Base-by-base conservation (phyloP, 495 filamentous ascomycete genomes). In the Penicillium pancosmium region DNA sequence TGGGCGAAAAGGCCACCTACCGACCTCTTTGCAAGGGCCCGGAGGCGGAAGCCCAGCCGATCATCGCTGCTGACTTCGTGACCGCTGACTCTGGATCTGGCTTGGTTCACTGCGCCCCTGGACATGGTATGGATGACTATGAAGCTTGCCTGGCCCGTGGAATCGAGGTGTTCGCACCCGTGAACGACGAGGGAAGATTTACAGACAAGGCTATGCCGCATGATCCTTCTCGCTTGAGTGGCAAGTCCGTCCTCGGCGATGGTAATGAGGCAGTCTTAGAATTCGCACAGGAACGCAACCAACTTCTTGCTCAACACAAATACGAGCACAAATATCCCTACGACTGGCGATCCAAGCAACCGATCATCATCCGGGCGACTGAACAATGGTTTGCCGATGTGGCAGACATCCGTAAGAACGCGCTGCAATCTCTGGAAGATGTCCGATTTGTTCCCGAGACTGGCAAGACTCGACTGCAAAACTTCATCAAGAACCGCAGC, bases 381-480 rank as follows among this genome's bases (percentile, higher is more conserved):
- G 91, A 90, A 44, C 94, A 99, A 75, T 99, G 94, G 94, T 98
- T 99, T 65, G 92, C 94, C 41, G 89, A 97, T 72, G 91, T 96
- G 11, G 91, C 79, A 36, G 82, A 80, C 15, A 93, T 99, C 64
- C 93, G 94, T 62, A 73, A 80, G 6, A 75, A 78, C 23, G 91
- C 92, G 1, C 69, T 96, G 19, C 66, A 79, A 35, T 80, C 91
- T 5, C 73, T 98, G 13, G 73, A 88, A 9, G 69, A 84, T 50
- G 90, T 97, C 36, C 79, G 74, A 1, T 99, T 97, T 59, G 78
- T 96, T 38, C 94, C 94, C 0, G 80, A 86, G 41, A 71, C 78
- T 34, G 91, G 91, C 4, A 86, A 81, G 60, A 80, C 82, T 2
- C 81, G 95, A 43, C 79, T 99, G 43, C 82, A 89, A 68, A 89